Base-by-base conservation (phyloP, 2,329 filamentous ascomycete species). In the Fusarium citri region DNA sequence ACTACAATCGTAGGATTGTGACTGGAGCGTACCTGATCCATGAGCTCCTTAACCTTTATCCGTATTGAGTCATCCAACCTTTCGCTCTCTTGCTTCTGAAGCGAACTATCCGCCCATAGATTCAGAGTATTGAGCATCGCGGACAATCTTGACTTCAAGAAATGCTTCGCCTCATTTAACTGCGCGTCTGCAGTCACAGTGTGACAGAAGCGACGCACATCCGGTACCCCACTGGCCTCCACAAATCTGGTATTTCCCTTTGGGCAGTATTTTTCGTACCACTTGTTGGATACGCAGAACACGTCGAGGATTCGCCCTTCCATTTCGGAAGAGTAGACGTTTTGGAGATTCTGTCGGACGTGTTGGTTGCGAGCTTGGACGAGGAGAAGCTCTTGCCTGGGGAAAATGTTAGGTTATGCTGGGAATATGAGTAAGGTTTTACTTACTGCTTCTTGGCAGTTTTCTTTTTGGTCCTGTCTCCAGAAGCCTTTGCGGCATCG, bases 221-320 rank as follows among this genome's bases (percentile, higher is more conserved):
- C 71, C 2, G 78, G 78, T 25, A 80, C 73, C 0, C 76, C 77
- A 28, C 76, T 79, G 8, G 73, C 76, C 4, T 63, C 41, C 12
- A 79, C 72, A 50, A 74, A 61, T 4, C 74, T 71, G 5, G 40
- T 42, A 47, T 77, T 75, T 15, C 77, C 78, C 49, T 76, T 76
- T 22, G 61, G 69, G 18, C 68, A 71, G 55, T 77, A 76, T 51
- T 79, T 77, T 42, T 79, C 73, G 59, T 80, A 81, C 46, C 70
- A 70, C 15, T 64, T 76, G 60, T 80, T 80, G 8, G 78, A 80
- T 1, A 80, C 75, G 43, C 78, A 81, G 49, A 81, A 81, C 3
- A 80, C 77, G 25, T 80, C 68, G 3, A 80, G 59, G 6, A 12
- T 45, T 10, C 65, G 62, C 8, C 69, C 66, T 3, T 73, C 25